Base-by-base conservation (phyloP, 1,284 basidiomycete species). In the Wallemia hederae region DNA sequence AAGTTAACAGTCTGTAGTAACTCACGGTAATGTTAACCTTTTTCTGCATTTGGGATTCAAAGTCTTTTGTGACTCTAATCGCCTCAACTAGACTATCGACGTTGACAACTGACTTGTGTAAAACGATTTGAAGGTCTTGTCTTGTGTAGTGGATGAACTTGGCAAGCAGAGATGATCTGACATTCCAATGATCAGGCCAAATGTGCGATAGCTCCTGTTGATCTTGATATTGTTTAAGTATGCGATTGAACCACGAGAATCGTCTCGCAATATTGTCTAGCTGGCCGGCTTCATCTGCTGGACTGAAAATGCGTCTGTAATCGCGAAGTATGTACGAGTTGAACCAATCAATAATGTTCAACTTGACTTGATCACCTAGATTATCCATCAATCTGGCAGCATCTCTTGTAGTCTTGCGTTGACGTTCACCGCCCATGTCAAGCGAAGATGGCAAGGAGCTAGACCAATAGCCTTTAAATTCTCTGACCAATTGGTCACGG, bases 171-270 rank as follows among this genome's bases (percentile, higher is more conserved):
- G 80, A 75, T 75, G 85, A 83, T 0, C 80, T 81, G 24, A 91
- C 82, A 61, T 75, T 80, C 90, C 90, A 96, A 55, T 79, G 77
- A 0, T 75, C 67, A 15, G 90, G 87, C 68, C 94, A 94, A 0
- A 86, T 78, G 17, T 78, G 73, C 0, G 81, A 82, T 63, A 66
- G 65, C 59, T 66, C 66, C 58, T 85, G 82, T 66, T 97, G 90
- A 22, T 83, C 78, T 65, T 96, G 88, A 69, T 94, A 86, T 5
- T 79, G 80, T 64, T 84, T 80, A 31, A 99, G 72, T n/a, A 92
- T 71, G n/a, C 91, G 77, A 24, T 85, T 76, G 72, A 97, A 97
- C 89, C 91, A 99, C 1, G 91, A 87, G 66, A 90, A 98, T 34
- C 94, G 79, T 19, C 92, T 76, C 0, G 86, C 80, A 2, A 97